A percentile compares a stretch with the other conserved stretches of the same genome.
Evolutionary conservation across 108 stramenopile species (phyloP).

Genomic region (Chaetoceros muelleri): DNA sequence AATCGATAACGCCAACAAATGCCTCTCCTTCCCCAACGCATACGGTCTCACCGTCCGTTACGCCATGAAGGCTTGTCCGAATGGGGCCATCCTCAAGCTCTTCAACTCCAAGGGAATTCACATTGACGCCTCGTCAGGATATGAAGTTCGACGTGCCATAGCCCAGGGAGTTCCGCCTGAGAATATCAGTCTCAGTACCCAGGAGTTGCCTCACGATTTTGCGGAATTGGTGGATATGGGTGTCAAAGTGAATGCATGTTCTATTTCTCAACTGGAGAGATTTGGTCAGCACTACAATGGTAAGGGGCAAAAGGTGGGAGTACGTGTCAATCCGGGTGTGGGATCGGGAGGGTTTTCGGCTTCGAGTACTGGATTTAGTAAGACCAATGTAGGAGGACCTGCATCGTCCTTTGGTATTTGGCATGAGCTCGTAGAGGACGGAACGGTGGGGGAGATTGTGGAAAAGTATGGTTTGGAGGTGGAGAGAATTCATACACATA

Average conservation of each 20-base stretch:
- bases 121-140: constrained; percentile 91
- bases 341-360: constrained; percentile 94
- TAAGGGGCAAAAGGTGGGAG: constrained; percentile 70
- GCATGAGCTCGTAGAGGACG: constrained; percentile 74
- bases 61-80: constrained; percentile 97
- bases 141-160: constrained; percentile 88
- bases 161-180: constrained; percentile 74
- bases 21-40: constrained; percentile 91
- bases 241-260: constrained; percentile 82
- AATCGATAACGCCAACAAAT: constrained; percentile 65
- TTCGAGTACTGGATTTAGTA: constrained; percentile 73
- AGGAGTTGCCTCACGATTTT: constrained; percentile 90
- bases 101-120: constrained; percentile 84
- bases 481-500: constrained; percentile 96
- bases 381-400: constrained; percentile 98
- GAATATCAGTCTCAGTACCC: constrained; percentile 86
- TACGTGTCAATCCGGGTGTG: constrained; percentile 95
- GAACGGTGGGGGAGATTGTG: constrained; percentile 76
- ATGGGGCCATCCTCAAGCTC: constrained; percentile 80
- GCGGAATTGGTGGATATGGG: constrained; percentile 71
- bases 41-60: constrained; percentile 94
- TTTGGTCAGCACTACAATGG: constrained; percentile 80
- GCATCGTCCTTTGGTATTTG: constrained; percentile 92
- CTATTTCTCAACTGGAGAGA: constrained; percentile 83
- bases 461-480: constrained; percentile 83